phyloP scores from a whole-genome alignment of 306 rosid genomes.

The Medicago arabica region DNA sequence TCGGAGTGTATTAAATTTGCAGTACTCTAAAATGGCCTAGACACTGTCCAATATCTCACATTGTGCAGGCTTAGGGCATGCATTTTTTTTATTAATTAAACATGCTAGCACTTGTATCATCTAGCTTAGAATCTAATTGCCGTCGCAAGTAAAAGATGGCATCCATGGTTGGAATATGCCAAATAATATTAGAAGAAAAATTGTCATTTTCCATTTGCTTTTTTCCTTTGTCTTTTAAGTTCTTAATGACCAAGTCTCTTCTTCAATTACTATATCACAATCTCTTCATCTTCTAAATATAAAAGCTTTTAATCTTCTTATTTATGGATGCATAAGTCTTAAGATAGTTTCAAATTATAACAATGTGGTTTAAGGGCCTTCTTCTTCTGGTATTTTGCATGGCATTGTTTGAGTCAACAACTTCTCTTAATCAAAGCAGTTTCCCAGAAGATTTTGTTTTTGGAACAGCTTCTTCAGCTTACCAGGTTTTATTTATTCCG shows the following conservation, averaged over 20 bases:
- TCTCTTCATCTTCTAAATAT: not conserved
- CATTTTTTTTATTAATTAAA: not conserved
- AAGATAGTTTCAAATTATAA: slow-evolving; percentile 12
- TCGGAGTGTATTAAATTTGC: no score
- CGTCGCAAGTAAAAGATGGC: not conserved
- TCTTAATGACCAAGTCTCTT: not conserved
- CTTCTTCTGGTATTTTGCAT: slow-evolving; percentile 8
- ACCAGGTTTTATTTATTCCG: slow-evolving; percentile 44
- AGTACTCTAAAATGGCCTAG: no score
- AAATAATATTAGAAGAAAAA: not conserved
- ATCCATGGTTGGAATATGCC: slow-evolving; percentile 8
- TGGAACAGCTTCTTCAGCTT: slow-evolving; percentile 57
- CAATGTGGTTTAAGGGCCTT: slow-evolving; percentile 28
- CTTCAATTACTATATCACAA: not conserved
- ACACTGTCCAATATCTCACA: not conserved
- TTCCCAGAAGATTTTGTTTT: slow-evolving; percentile 48
- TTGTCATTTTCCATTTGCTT: not conserved
- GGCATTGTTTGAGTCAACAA: slow-evolving; percentile 8
- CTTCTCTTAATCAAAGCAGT: slow-evolving; percentile 43
- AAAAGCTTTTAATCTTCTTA: not conserved
- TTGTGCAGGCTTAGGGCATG: not conserved
- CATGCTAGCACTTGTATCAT: not conserved
- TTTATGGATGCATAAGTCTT: not conserved
- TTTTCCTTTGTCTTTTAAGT: not conserved
- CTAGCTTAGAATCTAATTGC: not conserved